Percentiles rank a stretch among this genome's conserved stretches.
These are phyloP conservation scores for Lactuca saligna DNA, from an alignment of 129 eudicot species.

Conservation along the genomic window DNA sequence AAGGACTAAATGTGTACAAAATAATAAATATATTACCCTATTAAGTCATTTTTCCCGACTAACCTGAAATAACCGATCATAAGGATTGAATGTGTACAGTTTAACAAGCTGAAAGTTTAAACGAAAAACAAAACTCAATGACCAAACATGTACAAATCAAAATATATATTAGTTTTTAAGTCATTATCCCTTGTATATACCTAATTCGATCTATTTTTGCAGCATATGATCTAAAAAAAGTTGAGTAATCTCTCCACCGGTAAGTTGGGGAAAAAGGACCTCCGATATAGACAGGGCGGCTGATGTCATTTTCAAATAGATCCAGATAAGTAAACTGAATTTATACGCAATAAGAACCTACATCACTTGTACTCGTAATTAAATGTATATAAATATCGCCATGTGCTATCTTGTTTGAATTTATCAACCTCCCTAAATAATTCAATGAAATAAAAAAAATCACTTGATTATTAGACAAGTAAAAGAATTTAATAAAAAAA, in stretches of 20 bases:
- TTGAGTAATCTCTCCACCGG: background rate
- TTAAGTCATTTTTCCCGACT: too few species aligned
- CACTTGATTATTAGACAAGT: background rate
- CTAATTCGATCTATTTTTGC: background rate
- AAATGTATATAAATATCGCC: background rate
- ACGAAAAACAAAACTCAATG: too few species aligned
- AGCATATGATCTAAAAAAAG: background rate
- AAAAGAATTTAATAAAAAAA: background rate
- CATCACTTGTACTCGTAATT: background rate
- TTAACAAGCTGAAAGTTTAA: too few species aligned
- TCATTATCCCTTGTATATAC: too few species aligned
- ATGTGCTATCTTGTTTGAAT: too few species aligned
- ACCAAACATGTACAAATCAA: too few species aligned
- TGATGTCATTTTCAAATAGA: background rate
- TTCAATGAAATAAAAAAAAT: too few species aligned
- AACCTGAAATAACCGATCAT: too few species aligned
- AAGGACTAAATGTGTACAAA: too few species aligned
- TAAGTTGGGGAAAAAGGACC: background rate
- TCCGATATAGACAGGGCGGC: conserved; percentile 1
- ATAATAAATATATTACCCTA: too few species aligned
- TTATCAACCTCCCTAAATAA: background rate
- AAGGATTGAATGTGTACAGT: too few species aligned
- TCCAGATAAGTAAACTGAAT: background rate
- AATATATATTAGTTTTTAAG: too few species aligned
- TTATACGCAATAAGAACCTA: background rate